These are phyloP conservation scores for Phyllostachys edulis DNA, from an alignment of 176 grass and related monocot species.

Conservation along the genomic window DNA sequence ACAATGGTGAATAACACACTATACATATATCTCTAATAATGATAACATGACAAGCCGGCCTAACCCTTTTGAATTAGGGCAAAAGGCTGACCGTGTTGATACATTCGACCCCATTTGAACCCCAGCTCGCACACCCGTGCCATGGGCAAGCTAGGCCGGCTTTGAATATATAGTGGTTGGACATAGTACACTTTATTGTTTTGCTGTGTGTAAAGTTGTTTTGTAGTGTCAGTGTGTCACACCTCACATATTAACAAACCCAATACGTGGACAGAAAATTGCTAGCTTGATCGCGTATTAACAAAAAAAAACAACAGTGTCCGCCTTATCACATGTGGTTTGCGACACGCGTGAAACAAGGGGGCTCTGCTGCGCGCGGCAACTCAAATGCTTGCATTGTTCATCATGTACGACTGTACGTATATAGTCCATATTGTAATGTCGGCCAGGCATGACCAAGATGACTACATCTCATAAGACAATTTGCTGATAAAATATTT, in stretches of 20 bases:
- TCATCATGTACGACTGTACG: background rate
- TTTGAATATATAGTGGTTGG: conserved; percentile 26
- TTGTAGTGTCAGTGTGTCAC: conserved; percentile 29
- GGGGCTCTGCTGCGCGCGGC: background rate
- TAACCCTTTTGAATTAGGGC: conserved; percentile 25
- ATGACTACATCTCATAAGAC: conserved; percentile 14
- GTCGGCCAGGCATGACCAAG: background rate
- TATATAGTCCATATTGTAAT: conserved; percentile 12
- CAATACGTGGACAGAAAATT: conserved; percentile 9
- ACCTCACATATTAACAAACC: conserved; percentile 13
- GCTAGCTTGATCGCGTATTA: background rate
- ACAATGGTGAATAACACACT: too few species aligned
- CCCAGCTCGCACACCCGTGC: background rate
- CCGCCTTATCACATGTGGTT: background rate
- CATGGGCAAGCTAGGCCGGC: background rate
- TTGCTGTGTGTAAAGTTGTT: conserved; percentile 11
- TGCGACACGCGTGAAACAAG: conserved; percentile 8
- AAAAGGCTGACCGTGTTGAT: conserved; percentile 17
- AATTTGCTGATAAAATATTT: conserved; percentile 11
- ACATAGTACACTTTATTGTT: background rate
- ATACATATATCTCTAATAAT: too few species aligned
- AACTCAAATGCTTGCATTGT: conserved; percentile 24
- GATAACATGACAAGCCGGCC: conserved; percentile 22
- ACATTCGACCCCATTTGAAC: conserved; percentile 27
- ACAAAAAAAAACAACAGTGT: conserved; percentile 31